Base-by-base conservation (phyloP, 495 filamentous ascomycete species). In the Usnea hakonensis region DNA sequence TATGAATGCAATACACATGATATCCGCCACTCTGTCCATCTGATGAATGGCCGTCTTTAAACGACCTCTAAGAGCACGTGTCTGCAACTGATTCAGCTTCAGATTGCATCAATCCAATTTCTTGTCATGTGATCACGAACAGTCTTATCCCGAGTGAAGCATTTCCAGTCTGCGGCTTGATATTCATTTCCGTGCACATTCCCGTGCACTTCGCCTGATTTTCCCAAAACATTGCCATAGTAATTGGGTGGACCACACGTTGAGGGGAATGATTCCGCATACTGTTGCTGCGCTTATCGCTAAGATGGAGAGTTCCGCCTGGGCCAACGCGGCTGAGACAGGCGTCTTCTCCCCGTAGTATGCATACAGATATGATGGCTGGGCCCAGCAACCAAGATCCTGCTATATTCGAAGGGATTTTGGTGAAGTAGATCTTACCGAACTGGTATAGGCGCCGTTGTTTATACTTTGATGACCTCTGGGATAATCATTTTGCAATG, bases 381-480 rank as follows among this genome's bases (percentile, higher is more conserved):
- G 23, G 19, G 38, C 16, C 5, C 5, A 26, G 38, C 16, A 35
- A 30, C 33, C 40, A 7, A 37, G 32, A 26, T 32, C 35, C 41
- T 21, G 26, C 40, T 59, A 68, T 13, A 69, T 64, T 17, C 62
- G 57, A 19, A 69, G 64, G 1, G 68, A 69, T 44, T 67, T 69
- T 35, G 68, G 65, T 30, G 68, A 69, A 48, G 60, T 11, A 28
- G 68, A 67, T 21, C 68, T 55, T 8, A 67, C n/a, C 5, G 64
- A 66, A 7, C 26, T 55, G 35, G 55, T 57, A 28, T 50, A 48
- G 16, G 50, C 54, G 52, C 38, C 61, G 23, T 36, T 59, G 11
- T 56, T 57, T 14, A 43, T 19, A 44, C 16, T 60, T 26, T 63
- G 55, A 40, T 48, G 57, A 23, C 41, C 11, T 46, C 40, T 66